Evolutionary conservation across 2,329 filamentous ascomycete genomes (phyloP), one percentile per base, ranked within the genome.

Genomic region (Verticillium albo-atrum): DNA sequence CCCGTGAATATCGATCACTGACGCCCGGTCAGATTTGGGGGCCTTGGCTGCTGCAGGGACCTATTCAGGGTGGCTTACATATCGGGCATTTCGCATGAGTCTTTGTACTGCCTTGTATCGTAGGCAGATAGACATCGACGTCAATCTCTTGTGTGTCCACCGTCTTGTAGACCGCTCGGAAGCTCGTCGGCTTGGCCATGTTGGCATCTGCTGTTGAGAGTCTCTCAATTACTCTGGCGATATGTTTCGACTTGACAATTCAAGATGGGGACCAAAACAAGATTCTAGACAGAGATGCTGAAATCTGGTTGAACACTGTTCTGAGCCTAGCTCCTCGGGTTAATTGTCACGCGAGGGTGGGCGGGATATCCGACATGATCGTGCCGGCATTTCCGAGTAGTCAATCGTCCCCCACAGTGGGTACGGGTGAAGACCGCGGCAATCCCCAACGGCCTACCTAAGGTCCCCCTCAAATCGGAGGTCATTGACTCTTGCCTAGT

Each of bases 1-100:
- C 52, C 75, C 75, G 65, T 78, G 75, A 55, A 78, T 76, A 58
- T 74, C 66, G 61, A 77, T 77, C 52, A 76, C 75, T 74, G 15
- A 30, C n/a, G n/a, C 55, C n/a, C n/a, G 20, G 34, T 50, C 50
- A 23, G 30, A 54, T 15, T 4, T 4, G n/a, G 27, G n/a, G n/a
- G n/a, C n/a, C 4, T 6, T 17, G 52, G 25, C 35, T 47, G 57
- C 27, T 27, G 20, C 20, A 20, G 3, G 9, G 42, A 20, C 12
- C 6, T 25, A 4, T 14, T 20, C 12, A 12, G 15, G n/a, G 7
- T 4, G 4, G 28, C 56, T 57, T 30, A 55, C 51, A 2, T 53
- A 57, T 27, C 58, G 54, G 54, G 12, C 54, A 61, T 35, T 42
- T 25, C 14, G 25, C n/a, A 3, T 30, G 23, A 2, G 42, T 10